Evolutionary conservation across 441 rosid species (phyloP).

Genomic region (Corymbia citriodora): DNA sequence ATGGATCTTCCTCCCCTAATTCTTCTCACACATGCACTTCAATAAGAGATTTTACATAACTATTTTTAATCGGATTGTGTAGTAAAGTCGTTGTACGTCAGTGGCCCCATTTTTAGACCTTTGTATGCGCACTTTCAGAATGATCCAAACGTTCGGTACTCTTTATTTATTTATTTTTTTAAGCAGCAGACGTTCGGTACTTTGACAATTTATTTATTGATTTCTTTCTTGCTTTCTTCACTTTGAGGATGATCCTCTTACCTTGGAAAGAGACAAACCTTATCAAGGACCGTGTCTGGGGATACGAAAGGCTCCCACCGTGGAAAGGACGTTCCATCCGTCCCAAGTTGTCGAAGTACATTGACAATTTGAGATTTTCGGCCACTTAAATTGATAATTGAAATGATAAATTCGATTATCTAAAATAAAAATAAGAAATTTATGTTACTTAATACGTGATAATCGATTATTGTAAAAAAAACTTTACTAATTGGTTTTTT

Average conservation of each 20-base stretch:
- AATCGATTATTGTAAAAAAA: no score
- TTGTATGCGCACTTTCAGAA: no score
- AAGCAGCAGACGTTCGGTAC: no score
- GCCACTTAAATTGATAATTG: neutral
- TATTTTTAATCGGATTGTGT: rapidly evolving
- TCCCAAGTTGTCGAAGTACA: neutral
- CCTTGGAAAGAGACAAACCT: no score
- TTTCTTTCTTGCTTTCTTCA: no score
- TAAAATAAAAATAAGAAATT: neutral
- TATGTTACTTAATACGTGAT: neutral
- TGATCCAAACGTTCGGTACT: no score
- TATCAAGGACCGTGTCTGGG: no score
- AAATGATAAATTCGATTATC: neutral
- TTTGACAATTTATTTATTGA: no score
- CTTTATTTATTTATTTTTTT: no score
- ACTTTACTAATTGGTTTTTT: neutral
- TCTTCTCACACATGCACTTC: neutral
- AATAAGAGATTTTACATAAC: neutral
- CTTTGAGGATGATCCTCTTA: no score
- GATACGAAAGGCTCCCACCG: no score
- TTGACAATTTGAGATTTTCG: neutral
- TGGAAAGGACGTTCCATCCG: neutral
- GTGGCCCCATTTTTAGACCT: no score
- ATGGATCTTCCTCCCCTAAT: rapidly evolving
- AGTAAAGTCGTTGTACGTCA: neutral